Evolutionary conservation across 805 yeast genomes (phyloP), one percentile per base, ranked within the genome.

Genomic region (Saccharomyces kudriavzevii): DNA sequence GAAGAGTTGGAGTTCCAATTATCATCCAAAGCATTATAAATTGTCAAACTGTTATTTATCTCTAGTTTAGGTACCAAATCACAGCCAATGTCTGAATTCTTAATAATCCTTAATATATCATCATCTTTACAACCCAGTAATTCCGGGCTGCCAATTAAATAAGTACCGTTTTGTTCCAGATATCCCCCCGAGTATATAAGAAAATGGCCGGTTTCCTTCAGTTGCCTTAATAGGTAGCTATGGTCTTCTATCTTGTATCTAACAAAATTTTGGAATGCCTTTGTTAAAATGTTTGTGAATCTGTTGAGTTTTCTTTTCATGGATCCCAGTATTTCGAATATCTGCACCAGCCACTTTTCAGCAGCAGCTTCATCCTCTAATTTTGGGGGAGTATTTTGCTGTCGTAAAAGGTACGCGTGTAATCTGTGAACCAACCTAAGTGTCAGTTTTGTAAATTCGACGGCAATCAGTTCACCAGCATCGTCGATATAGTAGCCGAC

Each of bases 401-500:
- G 96, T 54, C 83, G 79, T 54, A 81, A 82, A 63, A 89, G 76
- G 69, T 87, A 91, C 2, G 83, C 77, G 53, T 82, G 78, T 46
- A 94, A 70, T 56, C 96, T 76, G 26, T 82, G 82, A 8, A 85
- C 77, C 55, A 94, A 74, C 58, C 87, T 82, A 22, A 84, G 74
- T 0, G 89, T 81, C 48, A 94, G 70, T 3, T 72, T 76, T 48
- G 61, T 85, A 54, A 91, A 85, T 61, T 85, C 89, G 57, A 84
- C 84, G 0, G 96, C 95, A 51, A 92, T 83, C n/a, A 85, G 83
- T 6, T 82, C 79, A 43, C 94, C 89, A 29, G 95, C 92, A 5
- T 89, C 87, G 46, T 87, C 90, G 28, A 94, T 78, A 60, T 79
- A 84, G 56, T 78, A 80, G 13, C 97, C 97, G 31, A 89, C 77